Evolutionary conservation across 495 filamentous ascomycete species (phyloP).

Genomic region (Saxophila tyrrhenica): DNA sequence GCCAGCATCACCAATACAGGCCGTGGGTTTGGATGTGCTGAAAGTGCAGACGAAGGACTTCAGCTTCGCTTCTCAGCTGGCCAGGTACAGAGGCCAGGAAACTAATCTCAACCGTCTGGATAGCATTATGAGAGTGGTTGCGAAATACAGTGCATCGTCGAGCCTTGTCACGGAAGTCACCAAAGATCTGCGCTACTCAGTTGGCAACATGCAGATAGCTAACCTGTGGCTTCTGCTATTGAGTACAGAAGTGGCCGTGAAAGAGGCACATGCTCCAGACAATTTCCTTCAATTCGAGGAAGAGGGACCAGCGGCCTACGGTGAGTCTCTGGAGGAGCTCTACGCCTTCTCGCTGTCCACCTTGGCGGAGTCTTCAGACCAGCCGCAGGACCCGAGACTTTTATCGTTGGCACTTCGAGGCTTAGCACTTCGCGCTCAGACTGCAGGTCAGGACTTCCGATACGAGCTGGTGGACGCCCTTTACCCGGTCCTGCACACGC

Average conservation of each 20-base stretch:
- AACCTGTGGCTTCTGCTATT: slow-evolving; percentile 58
- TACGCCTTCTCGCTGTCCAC: slow-evolving; percentile 64
- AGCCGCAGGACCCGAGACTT: slow-evolving; percentile 50
- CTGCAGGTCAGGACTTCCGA: slow-evolving; percentile 49
- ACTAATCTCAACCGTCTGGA: slow-evolving; percentile 22
- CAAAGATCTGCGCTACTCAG: slow-evolving; percentile 6
- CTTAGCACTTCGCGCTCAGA: slow-evolving; percentile 31
- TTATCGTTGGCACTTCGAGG: slow-evolving; percentile 31
- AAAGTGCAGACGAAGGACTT: not conserved
- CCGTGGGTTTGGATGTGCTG: slow-evolving; percentile 7
- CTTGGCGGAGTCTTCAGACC: slow-evolving; percentile 41
- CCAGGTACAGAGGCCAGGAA: slow-evolving; percentile 22
- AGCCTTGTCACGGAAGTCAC: slow-evolving; percentile 24
- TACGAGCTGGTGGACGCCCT: slow-evolving; percentile 82
- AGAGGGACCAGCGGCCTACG: slow-evolving; percentile 31
- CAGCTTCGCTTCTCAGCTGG: slow-evolving; percentile 20
- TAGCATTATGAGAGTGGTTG: slow-evolving; percentile 18
- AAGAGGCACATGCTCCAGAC: not conserved
- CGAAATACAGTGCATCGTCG: slow-evolving; percentile 9
- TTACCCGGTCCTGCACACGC: slow-evolving; percentile 74
- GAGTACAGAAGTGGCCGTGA: not conserved
- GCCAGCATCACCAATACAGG: slow-evolving; percentile 27
- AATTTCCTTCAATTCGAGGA: slow-evolving; percentile 6
- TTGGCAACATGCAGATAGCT: slow-evolving; percentile 37
- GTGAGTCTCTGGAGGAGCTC: slow-evolving; percentile 59